A percentile compares a stretch with the other conserved stretches of the same genome.
These are phyloP conservation scores for Elsinoe australis DNA, from an alignment of 2,329 filamentous ascomycete genomes.

Conservation along the genomic window DNA sequence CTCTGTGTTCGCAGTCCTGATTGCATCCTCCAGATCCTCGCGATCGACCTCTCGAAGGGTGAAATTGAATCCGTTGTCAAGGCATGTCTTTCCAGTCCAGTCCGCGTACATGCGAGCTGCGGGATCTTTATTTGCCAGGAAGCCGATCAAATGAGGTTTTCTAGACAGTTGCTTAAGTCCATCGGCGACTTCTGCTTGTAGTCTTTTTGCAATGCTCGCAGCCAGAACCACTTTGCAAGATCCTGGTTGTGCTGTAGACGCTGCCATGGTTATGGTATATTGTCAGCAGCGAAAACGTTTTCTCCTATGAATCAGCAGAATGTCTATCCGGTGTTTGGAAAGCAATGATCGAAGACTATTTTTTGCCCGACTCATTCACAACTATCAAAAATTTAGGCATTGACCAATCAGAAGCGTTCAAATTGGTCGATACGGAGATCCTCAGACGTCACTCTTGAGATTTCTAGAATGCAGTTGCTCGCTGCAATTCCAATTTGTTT, in stretches of 20 bases:
- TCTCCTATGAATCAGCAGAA: neutral
- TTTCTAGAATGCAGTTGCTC: neutral
- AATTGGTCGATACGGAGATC: neutral
- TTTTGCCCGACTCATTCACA: neutral
- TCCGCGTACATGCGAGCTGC: conserved; percentile 90
- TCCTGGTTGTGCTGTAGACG: neutral
- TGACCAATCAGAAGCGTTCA: conserved; percentile 8
- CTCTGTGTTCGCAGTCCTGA: conserved; percentile 78
- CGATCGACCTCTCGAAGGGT: conserved; percentile 76
- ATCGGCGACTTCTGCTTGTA: conserved; percentile 70
- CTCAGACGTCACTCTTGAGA: conserved; percentile 16
- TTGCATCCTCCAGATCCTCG: conserved; percentile 81
- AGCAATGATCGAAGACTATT: neutral
- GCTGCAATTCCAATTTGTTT: neutral
- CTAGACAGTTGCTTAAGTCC: conserved; percentile 64
- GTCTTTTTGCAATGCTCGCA: conserved; percentile 72
- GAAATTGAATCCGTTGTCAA: conserved; percentile 90
- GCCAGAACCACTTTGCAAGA: conserved; percentile 90
- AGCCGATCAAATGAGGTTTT: conserved; percentile 76
- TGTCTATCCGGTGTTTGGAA: neutral
- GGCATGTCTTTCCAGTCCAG: conserved; percentile 93
- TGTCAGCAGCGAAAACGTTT: neutral
- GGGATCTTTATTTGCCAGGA: conserved; percentile 85
- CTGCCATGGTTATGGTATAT: neutral
- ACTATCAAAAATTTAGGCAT: conserved; percentile 3